A percentile compares a stretch with the other conserved stretches of the same genome.
Evolutionary conservation across 2,329 filamentous ascomycete genomes (phyloP).

Genomic region (Trichophyton schoenleinii): DNA sequence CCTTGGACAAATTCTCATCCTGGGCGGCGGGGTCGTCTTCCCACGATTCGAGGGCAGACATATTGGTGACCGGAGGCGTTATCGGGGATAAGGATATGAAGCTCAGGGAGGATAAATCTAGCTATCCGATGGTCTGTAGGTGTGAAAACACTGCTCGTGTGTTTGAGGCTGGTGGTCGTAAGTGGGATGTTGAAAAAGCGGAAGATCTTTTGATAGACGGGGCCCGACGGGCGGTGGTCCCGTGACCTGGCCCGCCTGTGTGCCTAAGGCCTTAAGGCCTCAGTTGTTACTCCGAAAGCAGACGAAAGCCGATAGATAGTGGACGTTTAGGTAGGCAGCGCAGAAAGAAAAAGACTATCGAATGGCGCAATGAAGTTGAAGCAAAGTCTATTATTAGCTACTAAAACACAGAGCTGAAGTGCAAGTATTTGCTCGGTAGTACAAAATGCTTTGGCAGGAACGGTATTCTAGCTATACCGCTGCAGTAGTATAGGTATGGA

Average conservation of each 20-base stretch:
- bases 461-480: background rate
- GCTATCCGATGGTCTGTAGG: background rate
- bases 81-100: slow-evolving; percentile 9
- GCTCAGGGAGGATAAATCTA: background rate
- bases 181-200: background rate
- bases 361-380: background rate
- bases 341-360: background rate
- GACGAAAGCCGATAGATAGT: too few relatives aligned
- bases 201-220: background rate
- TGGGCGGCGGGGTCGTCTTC: slow-evolving; percentile 73
- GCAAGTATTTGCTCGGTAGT: background rate
- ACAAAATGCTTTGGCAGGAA: background rate
- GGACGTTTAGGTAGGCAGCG: too few relatives aligned
- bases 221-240: background rate
- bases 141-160: background rate
- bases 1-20: slow-evolving; percentile 63
- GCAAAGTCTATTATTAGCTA: background rate
- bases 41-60: slow-evolving; percentile 91
- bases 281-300: background rate
- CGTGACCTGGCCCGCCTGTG: background rate
- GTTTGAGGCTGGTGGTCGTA: background rate
- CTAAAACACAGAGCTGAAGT: background rate
- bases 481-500: background rate
- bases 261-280: background rate
- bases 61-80: slow-evolving; percentile 31